Base-by-base conservation (phyloP, 208 protist species). In the Strigomonas culicis region DNA sequence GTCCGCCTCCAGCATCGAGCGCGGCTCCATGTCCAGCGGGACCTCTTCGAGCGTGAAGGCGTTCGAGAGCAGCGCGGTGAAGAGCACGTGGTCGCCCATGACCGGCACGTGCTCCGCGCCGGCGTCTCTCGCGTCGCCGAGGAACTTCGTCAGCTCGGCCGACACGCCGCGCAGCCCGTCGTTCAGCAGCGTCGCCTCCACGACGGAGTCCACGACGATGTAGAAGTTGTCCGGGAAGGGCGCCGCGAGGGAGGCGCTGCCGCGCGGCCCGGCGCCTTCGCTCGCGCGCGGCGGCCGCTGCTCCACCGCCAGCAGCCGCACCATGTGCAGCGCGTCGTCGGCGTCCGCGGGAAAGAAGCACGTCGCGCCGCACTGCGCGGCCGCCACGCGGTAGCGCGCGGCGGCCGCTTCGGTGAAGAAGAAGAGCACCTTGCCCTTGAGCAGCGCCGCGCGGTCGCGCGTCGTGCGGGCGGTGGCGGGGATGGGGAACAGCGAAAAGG, bases 401-500 rank as follows among this genome's bases (percentile, higher is more conserved):
- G 74, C 77, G 8, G 78, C 59, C 2, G 70, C 60, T n/a, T 76
- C 72, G 7, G 74, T 76, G 51, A 82, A 71, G 60, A 90, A 82
- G 67, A 86, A 74, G 49, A 93, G 89, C 13, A 64, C 62, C 24
- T 60, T 50, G 15, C 69, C 30, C 22, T 57, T 32, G 25, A 94
- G 90, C 1, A 94, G 66, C 4, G 56, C 62, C 32, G 59, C 69
- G 36, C 83, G 80, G 43, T 63, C 57, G 47, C 81, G 80, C 41
- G 74, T 74, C 0, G 61, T 60, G 53, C 82, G 70, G 11, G 78
- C 79, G 2, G 79, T 81, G 41, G 66, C 55, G 2, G 87, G 76
- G 56, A 91, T 91, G 0, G 82, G 80, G 53, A 87, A 89, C 24
- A 94, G 76, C 1, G 82, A 80, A 71, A 85, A 94, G 24, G 84